Evolutionary conservation across 257 asterid genomes (phyloP), one percentile per base, ranked within the genome.

Genomic region (Capsicum baccatum): DNA sequence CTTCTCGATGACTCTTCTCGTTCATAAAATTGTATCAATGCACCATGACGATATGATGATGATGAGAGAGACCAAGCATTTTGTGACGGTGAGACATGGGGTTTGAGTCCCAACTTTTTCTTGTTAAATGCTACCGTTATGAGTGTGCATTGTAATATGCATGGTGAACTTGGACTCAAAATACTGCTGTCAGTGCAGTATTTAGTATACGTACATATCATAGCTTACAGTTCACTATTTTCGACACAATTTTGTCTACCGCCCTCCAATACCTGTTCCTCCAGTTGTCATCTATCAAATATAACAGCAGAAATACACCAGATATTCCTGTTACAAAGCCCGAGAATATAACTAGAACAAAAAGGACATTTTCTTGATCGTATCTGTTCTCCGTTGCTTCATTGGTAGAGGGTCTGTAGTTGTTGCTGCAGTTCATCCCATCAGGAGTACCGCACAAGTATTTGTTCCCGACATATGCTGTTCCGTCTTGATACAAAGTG

Each of bases 161-260:
- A 66, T 69, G 0, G 55, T 39, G 78, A 16, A 39, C 15, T 69
- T 69, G 78, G 15, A 69, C 55, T 39, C 26, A 8, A 16, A 66
- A 69, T 54, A 39, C 78, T 69, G 14, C 78, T 8, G 33, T 39
- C 78, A 15, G 16, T 69, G 55, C 78, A 39, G 16, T 69, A 69
- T 42, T 42, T 54, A 76, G 62, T 52, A 14, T 7, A 47, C 10
- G 35, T 37, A 3, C 47, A 39, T 17, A 54, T 78, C 82, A 78
- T 4, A 44, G 1, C 54, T 54, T 35, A 78, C 50, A 13, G 16
- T 9, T 78, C 19, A 54, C 82, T 70, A 83, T 73, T 56, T 47
- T 83, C 15, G 58, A 71, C 73, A 83, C 86, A 57, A 83, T 37
- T 44, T 56, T 83, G 74, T 83, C 86, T 39, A 83, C 68, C 39